Conservation (phyloP, 2,329 filamentous ascomycete genomes). For the Acarospora socialis region DNA sequence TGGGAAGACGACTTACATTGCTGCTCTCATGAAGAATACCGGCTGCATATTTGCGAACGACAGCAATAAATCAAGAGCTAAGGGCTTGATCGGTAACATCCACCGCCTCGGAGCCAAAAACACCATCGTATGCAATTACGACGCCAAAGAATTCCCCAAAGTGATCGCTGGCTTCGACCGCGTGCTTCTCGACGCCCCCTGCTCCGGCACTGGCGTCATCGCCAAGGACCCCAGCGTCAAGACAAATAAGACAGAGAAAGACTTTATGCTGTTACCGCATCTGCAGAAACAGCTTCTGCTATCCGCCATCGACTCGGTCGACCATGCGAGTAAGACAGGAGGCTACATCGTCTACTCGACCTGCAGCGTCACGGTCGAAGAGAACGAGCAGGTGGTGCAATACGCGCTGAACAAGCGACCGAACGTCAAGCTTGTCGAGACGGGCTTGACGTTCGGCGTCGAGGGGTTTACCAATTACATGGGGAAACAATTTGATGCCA, state of each 20-base stretch:
- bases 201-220: constrained; percentile 93
- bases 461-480: constrained; percentile 84
- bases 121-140: constrained; percentile 88
- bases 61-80: constrained; percentile 80
- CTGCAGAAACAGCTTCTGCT: constrained; percentile 89
- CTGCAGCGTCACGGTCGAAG: constrained; percentile 85
- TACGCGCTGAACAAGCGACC: constrained; percentile 85
- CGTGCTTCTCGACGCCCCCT: constrained; percentile 85
- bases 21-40: constrained; percentile 96
- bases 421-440: constrained; percentile 87
- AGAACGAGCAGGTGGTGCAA: constrained; percentile 86
- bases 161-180: constrained; percentile 94
- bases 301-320: constrained; percentile 85
- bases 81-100: constrained; percentile 95
- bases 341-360: constrained; percentile 96
- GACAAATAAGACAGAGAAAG: constrained; percentile 92
- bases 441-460: constrained; percentile 76
- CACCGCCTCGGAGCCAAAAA: constrained; percentile 90
- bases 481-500: constrained; percentile 81
- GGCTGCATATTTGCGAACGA: constrained; percentile 94
- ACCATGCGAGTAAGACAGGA: constrained; percentile 81
- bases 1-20: constrained; percentile 91
- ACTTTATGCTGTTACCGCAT: constrained; percentile 88
- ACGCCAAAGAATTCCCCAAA: constrained; percentile 83
- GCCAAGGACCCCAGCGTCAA: constrained; percentile 94